These are phyloP conservation scores for Beta macrorhiza DNA, from an alignment of 179 eudicot species.

Conservation along the genomic window DNA sequence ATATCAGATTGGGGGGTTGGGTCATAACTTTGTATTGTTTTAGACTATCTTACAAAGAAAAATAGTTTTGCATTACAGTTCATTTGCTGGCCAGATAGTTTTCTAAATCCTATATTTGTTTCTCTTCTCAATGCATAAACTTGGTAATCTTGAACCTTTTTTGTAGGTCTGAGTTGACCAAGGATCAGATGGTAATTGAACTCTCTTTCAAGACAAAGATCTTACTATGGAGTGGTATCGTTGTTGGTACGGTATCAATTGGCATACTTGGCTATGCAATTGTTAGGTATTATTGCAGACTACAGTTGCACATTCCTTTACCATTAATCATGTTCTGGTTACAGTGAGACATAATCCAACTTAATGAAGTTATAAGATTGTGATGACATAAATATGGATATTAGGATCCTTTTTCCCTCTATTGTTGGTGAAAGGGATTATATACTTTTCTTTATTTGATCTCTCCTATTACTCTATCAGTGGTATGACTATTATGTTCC, in stretches of 20 bases:
- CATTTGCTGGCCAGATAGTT: neutral
- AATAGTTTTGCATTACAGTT: neutral
- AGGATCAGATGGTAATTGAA: slow-evolving; percentile 74
- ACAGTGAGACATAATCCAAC: too few relatives aligned
- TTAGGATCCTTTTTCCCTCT: neutral
- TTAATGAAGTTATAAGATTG: too few relatives aligned
- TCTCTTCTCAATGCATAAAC: too few relatives aligned
- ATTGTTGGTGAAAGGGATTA: too few relatives aligned
- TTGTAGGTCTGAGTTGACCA: slow-evolving; percentile 70
- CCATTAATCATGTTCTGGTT: too few relatives aligned
- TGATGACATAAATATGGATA: neutral
- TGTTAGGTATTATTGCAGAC: slow-evolving; percentile 49
- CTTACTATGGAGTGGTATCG: slow-evolving; percentile 64
- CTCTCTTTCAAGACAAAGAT: slow-evolving; percentile 57
- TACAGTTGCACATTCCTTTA: neutral
- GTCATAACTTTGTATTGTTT: neutral
- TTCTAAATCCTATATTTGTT: neutral
- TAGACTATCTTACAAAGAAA: neutral
- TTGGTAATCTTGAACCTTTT: neutral
- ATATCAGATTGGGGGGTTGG: neutral
- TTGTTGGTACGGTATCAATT: slow-evolving; percentile 64
- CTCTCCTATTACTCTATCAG: neutral
- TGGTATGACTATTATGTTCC: too few relatives aligned
- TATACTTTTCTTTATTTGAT: too few relatives aligned
- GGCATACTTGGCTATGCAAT: slow-evolving; percentile 71